These are phyloP conservation scores for Schoenoplectus tabernaemontani DNA, from an alignment of 202 grass and related monocot genomes.

Conservation along the genomic window DNA sequence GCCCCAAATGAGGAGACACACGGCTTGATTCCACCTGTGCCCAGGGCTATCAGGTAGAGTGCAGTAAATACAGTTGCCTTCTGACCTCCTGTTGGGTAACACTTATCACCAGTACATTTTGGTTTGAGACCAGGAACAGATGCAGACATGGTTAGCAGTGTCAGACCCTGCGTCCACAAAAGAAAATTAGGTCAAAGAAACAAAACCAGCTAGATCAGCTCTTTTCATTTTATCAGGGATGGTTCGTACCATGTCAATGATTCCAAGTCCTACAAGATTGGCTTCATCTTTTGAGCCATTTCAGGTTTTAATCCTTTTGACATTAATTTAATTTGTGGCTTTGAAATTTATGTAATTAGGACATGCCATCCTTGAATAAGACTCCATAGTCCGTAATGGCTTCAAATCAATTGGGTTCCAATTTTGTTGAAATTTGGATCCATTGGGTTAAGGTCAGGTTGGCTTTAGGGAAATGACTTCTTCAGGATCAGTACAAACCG, in stretches of 20 bases:
- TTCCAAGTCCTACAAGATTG: background rate
- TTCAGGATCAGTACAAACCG: background rate
- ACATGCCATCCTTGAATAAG: too few relatives aligned
- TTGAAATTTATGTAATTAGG: too few relatives aligned
- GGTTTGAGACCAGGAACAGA: slow-evolving; percentile 56
- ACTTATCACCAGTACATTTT: slow-evolving; percentile 22
- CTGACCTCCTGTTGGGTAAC: slow-evolving; percentile 46
- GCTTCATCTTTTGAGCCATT: background rate
- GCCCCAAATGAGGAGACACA: slow-evolving; percentile 87
- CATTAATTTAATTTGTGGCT: background rate
- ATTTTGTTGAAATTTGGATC: too few relatives aligned
- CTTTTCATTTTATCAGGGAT: background rate
- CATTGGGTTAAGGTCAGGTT: background rate
- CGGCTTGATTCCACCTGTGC: slow-evolving; percentile 87
- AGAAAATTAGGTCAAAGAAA: background rate
- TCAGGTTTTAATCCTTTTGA: background rate
- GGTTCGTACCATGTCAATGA: background rate
- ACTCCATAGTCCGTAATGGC: too few relatives aligned
- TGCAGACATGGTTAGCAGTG: slow-evolving; percentile 49
- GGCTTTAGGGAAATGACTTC: background rate
- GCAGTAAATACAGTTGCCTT: slow-evolving; percentile 45
- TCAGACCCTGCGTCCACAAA: slow-evolving; percentile 39
- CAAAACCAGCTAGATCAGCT: background rate
- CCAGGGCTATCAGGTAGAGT: slow-evolving; percentile 70
- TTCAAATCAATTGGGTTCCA: too few relatives aligned